Evolutionary conservation across 768 basidiomycete genomes (phyloP).

Genomic region (Rhodotorula kratochvilovae): DNA sequence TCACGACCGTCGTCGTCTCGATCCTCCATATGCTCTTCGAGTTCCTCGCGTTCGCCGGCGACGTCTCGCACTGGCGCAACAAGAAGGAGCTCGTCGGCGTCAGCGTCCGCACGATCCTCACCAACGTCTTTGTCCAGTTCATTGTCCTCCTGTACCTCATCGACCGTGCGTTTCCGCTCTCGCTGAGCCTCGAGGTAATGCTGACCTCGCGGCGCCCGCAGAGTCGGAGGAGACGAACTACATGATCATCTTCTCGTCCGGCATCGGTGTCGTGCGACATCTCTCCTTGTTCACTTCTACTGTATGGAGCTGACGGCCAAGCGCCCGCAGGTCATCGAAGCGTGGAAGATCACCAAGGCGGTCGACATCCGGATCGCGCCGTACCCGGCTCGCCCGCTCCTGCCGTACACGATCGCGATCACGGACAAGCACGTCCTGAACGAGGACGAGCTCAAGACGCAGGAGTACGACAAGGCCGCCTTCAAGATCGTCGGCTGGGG

Average conservation of each 20-base stretch:
- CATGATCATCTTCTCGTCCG: conserved; percentile 63
- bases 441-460: conserved; percentile 95
- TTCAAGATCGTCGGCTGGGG: conserved; percentile 92
- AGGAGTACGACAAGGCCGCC: conserved; percentile 89
- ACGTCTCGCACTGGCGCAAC: conserved; percentile 91
- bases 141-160: conserved; percentile 53
- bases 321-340: conserved; percentile 55
- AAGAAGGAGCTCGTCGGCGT: conserved; percentile 88
- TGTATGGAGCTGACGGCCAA: no score
- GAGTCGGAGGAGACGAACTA: conserved; percentile 92
- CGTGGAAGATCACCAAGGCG: conserved; percentile 78
- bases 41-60: conserved; percentile 90
- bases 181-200: background rate
- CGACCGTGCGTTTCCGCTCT: background rate
- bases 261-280: conserved; percentile 36
- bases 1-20: conserved; percentile 75
- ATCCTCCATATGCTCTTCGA: conserved; percentile 79
- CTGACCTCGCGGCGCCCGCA: conserved; percentile 61
- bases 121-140: conserved; percentile 75
- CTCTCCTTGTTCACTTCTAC: no score
- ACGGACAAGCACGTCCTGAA: conserved; percentile 94
- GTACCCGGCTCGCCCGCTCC: conserved; percentile 58
- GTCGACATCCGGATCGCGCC: conserved; percentile 73
- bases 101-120: conserved; percentile 77
- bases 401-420: conserved; percentile 77